Conservation (phyloP, 306 rosid species). For the Potentilla sterilis region DNA sequence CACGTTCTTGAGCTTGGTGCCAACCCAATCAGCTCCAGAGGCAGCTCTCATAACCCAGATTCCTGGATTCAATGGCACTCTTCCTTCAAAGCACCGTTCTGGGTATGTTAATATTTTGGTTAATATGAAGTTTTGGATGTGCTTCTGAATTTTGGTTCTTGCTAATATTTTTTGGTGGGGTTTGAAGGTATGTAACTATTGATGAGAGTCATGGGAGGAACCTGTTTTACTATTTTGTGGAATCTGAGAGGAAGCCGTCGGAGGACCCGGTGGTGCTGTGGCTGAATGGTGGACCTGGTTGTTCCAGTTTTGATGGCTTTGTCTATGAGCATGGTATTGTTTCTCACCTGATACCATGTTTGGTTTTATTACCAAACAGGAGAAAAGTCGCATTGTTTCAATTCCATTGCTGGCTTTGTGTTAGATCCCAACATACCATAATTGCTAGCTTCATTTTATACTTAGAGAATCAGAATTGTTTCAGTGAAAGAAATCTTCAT, state of each 20-base stretch:
- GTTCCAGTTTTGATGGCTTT: slow-evolving; percentile 95
- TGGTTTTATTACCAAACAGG: neutral
- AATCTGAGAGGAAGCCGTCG: slow-evolving; percentile 69
- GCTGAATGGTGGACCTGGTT: slow-evolving; percentile 98
- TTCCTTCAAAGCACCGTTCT: slow-evolving; percentile 46
- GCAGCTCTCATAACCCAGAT: slow-evolving; percentile 31
- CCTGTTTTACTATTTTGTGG: slow-evolving; percentile 75
- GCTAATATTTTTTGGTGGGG: neutral
- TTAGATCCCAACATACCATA: neutral
- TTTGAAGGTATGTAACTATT: slow-evolving; percentile 47
- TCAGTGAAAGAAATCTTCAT: neutral
- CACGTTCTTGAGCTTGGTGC: slow-evolving; percentile 7
- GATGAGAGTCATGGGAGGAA: slow-evolving; percentile 56
- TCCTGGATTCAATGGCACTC: slow-evolving; percentile 46
- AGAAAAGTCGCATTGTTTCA: neutral
- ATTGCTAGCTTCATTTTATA: neutral
- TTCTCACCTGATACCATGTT: neutral
- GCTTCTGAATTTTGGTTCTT: neutral
- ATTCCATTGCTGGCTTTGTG: neutral
- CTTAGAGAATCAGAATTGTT: neutral
- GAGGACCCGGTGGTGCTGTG: slow-evolving; percentile 92
- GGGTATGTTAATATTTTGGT: slow-evolving; percentile 35
- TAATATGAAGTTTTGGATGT: neutral
- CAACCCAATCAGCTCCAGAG: slow-evolving; percentile 42
- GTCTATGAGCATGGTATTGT: slow-evolving; percentile 88